phyloP scores from a whole-genome alignment of 1,284 basidiomycete species.

The Abortiporus biennis region DNA sequence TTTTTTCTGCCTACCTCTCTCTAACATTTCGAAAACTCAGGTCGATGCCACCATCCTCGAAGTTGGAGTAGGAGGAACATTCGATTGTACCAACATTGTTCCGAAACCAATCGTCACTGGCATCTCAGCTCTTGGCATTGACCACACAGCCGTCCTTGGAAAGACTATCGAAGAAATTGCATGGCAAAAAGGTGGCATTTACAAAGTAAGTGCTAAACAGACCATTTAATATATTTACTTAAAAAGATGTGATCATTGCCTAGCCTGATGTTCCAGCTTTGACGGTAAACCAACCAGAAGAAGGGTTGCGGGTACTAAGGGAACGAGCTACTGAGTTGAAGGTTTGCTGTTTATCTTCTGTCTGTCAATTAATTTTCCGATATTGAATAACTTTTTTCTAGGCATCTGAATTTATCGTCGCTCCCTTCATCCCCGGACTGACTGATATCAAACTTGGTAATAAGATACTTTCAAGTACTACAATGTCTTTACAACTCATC shows the following conservation, averaged over 20 bases:
- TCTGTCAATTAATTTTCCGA: slow-evolving; percentile 1
- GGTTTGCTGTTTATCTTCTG: slow-evolving; percentile 28
- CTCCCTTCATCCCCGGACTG: slow-evolving; percentile 42
- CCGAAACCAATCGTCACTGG: slow-evolving; percentile 88
- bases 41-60: slow-evolving; percentile 92
- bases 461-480: slow-evolving; percentile 9
- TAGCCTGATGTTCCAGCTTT: slow-evolving; percentile 82
- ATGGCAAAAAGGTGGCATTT: slow-evolving; percentile 96
- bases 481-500: background rate
- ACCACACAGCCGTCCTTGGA: slow-evolving; percentile 90
- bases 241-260: background rate
- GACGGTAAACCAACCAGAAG: slow-evolving; percentile 71
- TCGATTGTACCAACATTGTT: slow-evolving; percentile 96
- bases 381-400: slow-evolving; percentile 8
- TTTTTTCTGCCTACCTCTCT: background rate
- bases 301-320: slow-evolving; percentile 63
- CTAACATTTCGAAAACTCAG: slow-evolving; percentile 18
- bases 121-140: slow-evolving; percentile 87
- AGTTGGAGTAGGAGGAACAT: slow-evolving; percentile 93
- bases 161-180: slow-evolving; percentile 90
- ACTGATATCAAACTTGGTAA: slow-evolving; percentile 59
- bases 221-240: background rate
- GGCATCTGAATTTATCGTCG: slow-evolving; percentile 53
- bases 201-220: slow-evolving; percentile 54
- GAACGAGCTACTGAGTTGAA: slow-evolving; percentile 63